A percentile compares a stretch with the other conserved stretches of the same genome.
Evolutionary conservation across 202 grass and related monocot species (phyloP).

Genomic region (Cymbopogon flexuosus): DNA sequence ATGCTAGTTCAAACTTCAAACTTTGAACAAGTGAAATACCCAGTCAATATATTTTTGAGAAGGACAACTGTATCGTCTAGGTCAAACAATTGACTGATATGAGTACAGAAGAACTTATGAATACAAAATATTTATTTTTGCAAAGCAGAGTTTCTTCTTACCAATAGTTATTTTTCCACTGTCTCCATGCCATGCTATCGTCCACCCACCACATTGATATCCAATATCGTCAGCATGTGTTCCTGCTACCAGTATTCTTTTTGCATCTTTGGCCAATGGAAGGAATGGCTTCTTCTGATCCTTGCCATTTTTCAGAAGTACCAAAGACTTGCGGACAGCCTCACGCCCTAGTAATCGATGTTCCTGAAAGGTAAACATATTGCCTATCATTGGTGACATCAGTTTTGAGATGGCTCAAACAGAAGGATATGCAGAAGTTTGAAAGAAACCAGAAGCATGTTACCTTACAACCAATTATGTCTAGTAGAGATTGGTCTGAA

Average conservation of each 20-base stretch:
- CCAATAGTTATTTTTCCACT: slow-evolving; percentile 72
- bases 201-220: slow-evolving; percentile 95
- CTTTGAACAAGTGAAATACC: background rate
- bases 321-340: slow-evolving; percentile 80
- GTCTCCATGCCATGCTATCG: slow-evolving; percentile 72
- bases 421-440: background rate
- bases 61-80: background rate
- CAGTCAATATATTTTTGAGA: background rate
- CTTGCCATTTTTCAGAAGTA: slow-evolving; percentile 93
- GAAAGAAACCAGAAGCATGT: background rate
- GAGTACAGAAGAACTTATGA: background rate
- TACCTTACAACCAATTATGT: slow-evolving; percentile 73
- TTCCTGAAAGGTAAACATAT: slow-evolving; percentile 40
- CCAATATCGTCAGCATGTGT: slow-evolving; percentile 83
- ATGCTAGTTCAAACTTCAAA: background rate
- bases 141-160: slow-evolving; percentile 28
- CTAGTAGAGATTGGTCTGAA: slow-evolving; percentile 60
- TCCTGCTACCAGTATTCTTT: slow-evolving; percentile 75
- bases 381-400: background rate
- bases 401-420: background rate
- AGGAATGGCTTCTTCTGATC: slow-evolving; percentile 53
- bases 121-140: background rate
- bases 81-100: background rate
- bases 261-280: slow-evolving; percentile 73
- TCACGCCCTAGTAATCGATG: slow-evolving; percentile 71